Evolutionary conservation across 805 yeast genomes (phyloP).

Genomic region (Lipomyces sp.): DNA sequence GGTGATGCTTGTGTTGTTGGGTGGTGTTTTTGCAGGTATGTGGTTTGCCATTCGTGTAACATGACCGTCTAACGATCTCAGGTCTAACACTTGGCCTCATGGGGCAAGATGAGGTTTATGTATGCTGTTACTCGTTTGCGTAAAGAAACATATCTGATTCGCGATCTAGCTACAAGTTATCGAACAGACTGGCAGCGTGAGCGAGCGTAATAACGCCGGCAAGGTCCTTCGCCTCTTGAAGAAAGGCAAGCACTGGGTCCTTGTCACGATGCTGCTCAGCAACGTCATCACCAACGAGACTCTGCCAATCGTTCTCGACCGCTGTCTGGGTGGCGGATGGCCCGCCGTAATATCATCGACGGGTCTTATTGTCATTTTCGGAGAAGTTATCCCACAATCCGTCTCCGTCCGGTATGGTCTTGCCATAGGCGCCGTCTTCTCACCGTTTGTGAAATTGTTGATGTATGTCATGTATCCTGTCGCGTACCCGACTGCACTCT

Average conservation of each 20-base stretch:
- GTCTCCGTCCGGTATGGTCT: conserved; percentile 91
- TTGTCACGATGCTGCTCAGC: conserved; percentile 72
- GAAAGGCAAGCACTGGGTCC: conserved; percentile 93
- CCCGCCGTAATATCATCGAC: conserved; percentile 96
- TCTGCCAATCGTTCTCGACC: conserved; percentile 88
- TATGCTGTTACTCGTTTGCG: conserved; percentile 15
- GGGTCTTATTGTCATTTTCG: conserved; percentile 88
- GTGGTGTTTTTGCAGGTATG: conserved; percentile 86
- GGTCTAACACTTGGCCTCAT: conserved; percentile 84
- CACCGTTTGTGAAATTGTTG: conserved; percentile 81
- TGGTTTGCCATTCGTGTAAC: neutral
- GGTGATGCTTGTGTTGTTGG: conserved; percentile 65
- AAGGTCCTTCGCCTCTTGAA: conserved; percentile 74
- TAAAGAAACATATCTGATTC: neutral
- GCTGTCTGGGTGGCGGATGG: conserved; percentile 96
- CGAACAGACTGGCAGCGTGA: conserved; percentile 71
- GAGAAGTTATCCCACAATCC: conserved; percentile 95
- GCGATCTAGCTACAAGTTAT: conserved; percentile 68
- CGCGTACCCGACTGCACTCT: conserved; percentile 84
- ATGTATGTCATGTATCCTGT: conserved; percentile 92
- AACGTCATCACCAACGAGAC: conserved; percentile 50
- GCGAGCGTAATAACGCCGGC: conserved; percentile 70
- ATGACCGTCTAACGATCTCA: neutral
- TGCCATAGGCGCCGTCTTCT: conserved; percentile 84
- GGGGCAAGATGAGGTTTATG: conserved; percentile 97